A percentile compares a stretch with the other conserved stretches of the same genome.
Conservation (phyloP, 2,329 filamentous ascomycete species). For the Ceratocystis papillata region DNA sequence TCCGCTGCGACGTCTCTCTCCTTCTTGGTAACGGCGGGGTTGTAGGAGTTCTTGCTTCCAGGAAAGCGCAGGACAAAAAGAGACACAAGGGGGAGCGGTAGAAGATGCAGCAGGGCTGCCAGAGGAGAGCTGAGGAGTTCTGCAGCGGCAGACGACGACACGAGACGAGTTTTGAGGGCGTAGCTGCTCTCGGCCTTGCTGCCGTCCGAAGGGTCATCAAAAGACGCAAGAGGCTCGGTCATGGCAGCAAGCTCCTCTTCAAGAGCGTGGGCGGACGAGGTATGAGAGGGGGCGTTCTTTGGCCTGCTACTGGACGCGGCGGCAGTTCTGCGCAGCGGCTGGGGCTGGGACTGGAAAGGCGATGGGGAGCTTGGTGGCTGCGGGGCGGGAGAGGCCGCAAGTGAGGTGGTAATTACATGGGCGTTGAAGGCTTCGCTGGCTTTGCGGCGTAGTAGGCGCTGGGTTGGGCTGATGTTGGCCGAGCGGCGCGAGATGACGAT, state of each 20-base stretch:
- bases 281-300: background rate
- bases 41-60: background rate
- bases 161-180: background rate
- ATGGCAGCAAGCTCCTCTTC: conserved; percentile 7
- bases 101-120: conserved; percentile 13
- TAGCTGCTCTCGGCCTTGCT: background rate
- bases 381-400: conserved; percentile 18
- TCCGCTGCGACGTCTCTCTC: conserved; percentile 12
- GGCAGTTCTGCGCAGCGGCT: conserved; percentile 13
- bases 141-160: conserved; percentile 1
- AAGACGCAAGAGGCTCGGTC: conserved; percentile 18
- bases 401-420: conserved; percentile 22
- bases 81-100: conserved; percentile 19
- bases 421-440: conserved; percentile 24
- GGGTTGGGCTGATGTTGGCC: conserved; percentile 22
- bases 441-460: conserved; percentile 24
- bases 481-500: conserved; percentile 21
- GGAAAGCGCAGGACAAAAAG: conserved; percentile 17
- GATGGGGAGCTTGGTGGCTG: conserved; percentile 12
- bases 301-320: background rate
- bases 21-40: conserved; percentile 6
- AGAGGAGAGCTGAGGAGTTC: conserved; percentile 14
- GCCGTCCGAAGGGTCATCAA: conserved; percentile 2
- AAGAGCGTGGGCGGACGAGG: background rate
- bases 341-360: background rate